Evolutionary conservation across 2,329 filamentous ascomycete genomes (phyloP).

Genomic region (Shiraia bambusicola): DNA sequence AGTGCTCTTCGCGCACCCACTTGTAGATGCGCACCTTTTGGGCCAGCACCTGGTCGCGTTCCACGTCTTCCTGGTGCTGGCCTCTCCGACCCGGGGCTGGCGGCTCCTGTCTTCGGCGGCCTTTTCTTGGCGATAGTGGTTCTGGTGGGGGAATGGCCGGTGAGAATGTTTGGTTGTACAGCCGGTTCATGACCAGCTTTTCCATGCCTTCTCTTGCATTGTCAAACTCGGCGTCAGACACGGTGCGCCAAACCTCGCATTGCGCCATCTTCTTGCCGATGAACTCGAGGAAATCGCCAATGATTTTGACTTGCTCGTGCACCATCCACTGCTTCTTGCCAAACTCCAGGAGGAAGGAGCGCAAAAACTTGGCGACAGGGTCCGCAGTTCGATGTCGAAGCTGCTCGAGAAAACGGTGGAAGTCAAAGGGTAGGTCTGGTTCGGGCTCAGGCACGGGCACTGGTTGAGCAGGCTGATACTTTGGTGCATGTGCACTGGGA

Average conservation of each 20-base stretch:
- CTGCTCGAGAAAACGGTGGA: constrained; percentile 95
- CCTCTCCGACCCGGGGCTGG: constrained; percentile 81
- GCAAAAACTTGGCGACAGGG: constrained; percentile 90
- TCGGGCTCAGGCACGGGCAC: constrained; percentile 62
- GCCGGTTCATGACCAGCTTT: constrained; percentile 96
- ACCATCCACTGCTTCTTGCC: constrained; percentile 99
- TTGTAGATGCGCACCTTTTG: constrained; percentile 97
- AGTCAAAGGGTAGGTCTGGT: constrained; percentile 87
- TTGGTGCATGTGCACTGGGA: constrained; percentile 43
- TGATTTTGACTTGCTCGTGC: constrained; percentile 98
- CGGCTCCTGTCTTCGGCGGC: constrained; percentile 58
- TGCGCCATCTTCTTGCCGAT: constrained; percentile 98
- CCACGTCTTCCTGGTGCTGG: constrained; percentile 97
- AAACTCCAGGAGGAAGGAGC: constrained; percentile 93
- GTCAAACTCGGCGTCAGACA: constrained; percentile 96
- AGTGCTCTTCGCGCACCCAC: constrained; percentile 89
- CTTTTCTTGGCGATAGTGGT: constrained; percentile 69
- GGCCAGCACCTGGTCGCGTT: constrained; percentile 90
- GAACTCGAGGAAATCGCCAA: constrained; percentile 92
- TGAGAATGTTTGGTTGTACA: constrained; percentile 95
- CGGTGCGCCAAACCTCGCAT: constrained; percentile 94
- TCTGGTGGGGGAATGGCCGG: constrained; percentile 85
- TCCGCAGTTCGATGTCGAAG: constrained; percentile 96
- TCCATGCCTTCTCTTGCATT: constrained; percentile 99
- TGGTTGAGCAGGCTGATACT: constrained; percentile 60